phyloP scores from a whole-genome alignment of 2,329 filamentous ascomycete genomes.

The Neopestalotiopsis sp. region DNA sequence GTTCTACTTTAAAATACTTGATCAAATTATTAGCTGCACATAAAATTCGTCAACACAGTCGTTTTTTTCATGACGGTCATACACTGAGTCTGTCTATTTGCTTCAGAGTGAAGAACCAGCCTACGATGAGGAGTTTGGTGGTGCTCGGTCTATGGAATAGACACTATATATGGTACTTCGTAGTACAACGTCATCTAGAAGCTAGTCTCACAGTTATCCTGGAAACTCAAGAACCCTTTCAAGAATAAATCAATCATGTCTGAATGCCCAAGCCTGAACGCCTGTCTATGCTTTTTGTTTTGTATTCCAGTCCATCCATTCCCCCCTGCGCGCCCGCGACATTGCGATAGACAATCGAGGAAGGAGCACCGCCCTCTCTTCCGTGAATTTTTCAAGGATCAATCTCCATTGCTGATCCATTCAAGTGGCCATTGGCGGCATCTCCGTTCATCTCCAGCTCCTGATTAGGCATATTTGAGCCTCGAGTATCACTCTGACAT shows the following conservation, averaged over 20 bases:
- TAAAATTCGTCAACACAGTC: no score
- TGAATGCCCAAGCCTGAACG: constrained; percentile 3
- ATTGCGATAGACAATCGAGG: background rate
- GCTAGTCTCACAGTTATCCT: background rate
- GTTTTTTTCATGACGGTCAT: no score
- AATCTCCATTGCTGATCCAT: constrained; percentile 49
- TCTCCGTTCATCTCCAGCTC: constrained; percentile 31
- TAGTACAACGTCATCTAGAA: background rate
- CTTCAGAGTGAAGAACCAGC: no score
- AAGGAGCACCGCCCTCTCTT: background rate
- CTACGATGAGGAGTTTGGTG: background rate
- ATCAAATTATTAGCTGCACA: no score
- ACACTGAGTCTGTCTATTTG: no score
- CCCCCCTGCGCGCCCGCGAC: background rate
- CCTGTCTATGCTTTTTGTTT: constrained; percentile 16
- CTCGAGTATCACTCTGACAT: constrained; percentile 66
- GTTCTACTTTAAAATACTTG: no score
- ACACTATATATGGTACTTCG: background rate
- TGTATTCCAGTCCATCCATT: background rate
- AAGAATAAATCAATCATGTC: background rate
- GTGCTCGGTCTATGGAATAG: background rate
- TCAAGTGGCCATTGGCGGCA: constrained; percentile 29
- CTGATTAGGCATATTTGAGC: constrained; percentile 19
- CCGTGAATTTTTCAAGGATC: constrained; percentile 35
- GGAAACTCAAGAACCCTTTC: background rate